Percentiles rank a stretch among this genome's conserved stretches.
Conservation (phyloP, 176 grass and related monocot species). For the Olyra latifolia region DNA sequence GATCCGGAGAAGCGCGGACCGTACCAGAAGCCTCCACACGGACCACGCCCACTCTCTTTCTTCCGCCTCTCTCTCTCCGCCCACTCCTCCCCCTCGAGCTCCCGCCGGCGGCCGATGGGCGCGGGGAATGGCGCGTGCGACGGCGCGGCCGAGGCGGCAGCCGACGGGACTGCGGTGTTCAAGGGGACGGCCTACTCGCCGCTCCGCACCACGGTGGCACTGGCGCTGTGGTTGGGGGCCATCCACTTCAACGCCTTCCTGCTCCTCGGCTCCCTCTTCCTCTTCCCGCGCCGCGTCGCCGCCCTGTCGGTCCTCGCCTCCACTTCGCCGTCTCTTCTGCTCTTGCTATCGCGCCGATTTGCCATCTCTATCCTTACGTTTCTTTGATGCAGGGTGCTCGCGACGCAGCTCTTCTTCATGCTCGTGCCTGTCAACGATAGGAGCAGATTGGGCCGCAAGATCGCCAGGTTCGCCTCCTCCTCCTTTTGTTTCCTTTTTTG, state of each 20-base stretch:
- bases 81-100: not conserved
- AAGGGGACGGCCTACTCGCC: conserved; percentile 56
- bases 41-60: not conserved
- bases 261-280: conserved; percentile 61
- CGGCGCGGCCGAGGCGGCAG: conserved; percentile 15
- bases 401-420: conserved; percentile 84
- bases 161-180: conserved; percentile 49
- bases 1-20: conserved; percentile 9
- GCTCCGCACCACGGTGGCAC: conserved; percentile 57
- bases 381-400: conserved; percentile 55
- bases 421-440: conserved; percentile 56
- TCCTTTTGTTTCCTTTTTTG: not conserved
- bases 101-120: conserved; percentile 31
- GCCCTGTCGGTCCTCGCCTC: conserved; percentile 39
- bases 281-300: conserved; percentile 74
- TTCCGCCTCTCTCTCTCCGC: no score
- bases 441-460: conserved; percentile 55
- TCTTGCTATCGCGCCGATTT: not conserved
- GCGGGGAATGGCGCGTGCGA: conserved; percentile 2
- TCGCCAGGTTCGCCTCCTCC: conserved; percentile 52
- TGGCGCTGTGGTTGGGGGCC: conserved; percentile 83
- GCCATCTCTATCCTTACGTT: not conserved
- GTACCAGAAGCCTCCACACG: conserved; percentile 19
- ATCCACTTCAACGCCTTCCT: conserved; percentile 88
- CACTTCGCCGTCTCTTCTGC: not conserved